A percentile compares a stretch with the other conserved stretches of the same genome.
Evolutionary conservation across 306 rosid species (phyloP).

Genomic region (Malus sylvestris): DNA sequence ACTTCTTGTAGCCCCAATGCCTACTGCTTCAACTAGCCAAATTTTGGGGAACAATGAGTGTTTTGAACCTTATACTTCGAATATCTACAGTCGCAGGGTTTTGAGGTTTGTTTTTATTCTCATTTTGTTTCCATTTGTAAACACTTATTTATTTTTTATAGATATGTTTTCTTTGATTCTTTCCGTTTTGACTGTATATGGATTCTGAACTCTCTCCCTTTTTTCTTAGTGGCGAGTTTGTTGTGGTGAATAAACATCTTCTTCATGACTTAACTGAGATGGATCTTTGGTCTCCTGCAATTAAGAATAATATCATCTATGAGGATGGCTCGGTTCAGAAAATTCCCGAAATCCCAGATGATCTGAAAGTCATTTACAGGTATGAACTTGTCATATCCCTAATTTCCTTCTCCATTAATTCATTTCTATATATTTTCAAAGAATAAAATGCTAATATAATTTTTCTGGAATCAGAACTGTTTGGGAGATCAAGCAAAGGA

Average conservation of each 20-base stretch:
- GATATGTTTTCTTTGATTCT: neutral
- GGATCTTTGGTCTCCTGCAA: slow-evolving; percentile 69
- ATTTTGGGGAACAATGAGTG: slow-evolving; percentile 88
- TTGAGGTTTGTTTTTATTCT: slow-evolving; percentile 39
- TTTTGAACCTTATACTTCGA: slow-evolving; percentile 86
- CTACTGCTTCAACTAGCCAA: slow-evolving; percentile 83
- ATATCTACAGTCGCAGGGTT: slow-evolving; percentile 77
- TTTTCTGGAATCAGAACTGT: slow-evolving; percentile 55
- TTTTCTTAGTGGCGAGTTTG: slow-evolving; percentile 61
- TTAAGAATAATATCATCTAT: slow-evolving; percentile 61
- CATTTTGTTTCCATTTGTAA: neutral
- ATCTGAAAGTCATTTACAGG: slow-evolving; percentile 66
- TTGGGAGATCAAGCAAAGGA: slow-evolving; percentile 93
- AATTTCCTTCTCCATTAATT: neutral
- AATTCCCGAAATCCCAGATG: slow-evolving; percentile 46
- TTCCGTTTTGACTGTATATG: neutral
- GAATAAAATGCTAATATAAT: slow-evolving; percentile 18
- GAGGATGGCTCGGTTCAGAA: slow-evolving; percentile 50
- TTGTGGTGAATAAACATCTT: slow-evolving; percentile 80
- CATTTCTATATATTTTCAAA: neutral
- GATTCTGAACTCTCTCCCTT: neutral
- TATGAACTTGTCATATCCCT: slow-evolving; percentile 16
- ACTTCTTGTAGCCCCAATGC: slow-evolving; percentile 88
- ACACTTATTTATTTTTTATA: neutral
- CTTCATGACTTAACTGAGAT: slow-evolving; percentile 74